Evolutionary conservation across 2,329 filamentous ascomycete species (phyloP).

Genomic region (Helotiales sp.): DNA sequence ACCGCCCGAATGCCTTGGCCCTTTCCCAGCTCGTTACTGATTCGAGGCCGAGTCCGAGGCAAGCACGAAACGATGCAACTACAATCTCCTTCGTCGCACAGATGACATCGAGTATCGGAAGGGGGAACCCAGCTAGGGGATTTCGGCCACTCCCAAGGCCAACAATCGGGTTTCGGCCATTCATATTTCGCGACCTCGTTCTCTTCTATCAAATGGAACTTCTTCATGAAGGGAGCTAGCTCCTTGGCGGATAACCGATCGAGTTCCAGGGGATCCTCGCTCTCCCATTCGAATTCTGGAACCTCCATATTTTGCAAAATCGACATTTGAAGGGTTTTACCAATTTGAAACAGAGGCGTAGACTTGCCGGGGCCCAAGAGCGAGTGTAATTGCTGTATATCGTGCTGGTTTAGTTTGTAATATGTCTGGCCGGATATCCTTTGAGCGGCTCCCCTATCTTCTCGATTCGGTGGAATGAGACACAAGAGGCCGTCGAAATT

Average conservation of each 20-base stretch:
- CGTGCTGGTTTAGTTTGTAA: constrained; percentile 10
- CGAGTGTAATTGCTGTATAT: constrained; percentile 16
- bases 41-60: constrained; percentile 3
- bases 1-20: constrained; percentile 16
- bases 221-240: constrained; percentile 16
- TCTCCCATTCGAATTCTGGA: constrained; percentile 17
- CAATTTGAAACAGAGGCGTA: constrained; percentile 15
- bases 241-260: constrained; percentile 12
- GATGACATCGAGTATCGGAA: constrained; percentile 11
- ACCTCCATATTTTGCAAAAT: constrained; percentile 13
- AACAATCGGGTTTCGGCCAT: constrained; percentile 21
- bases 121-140: constrained; percentile 15
- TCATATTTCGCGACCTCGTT: constrained; percentile 8
- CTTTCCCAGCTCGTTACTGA: constrained; percentile 17
- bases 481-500: constrained; percentile 19
- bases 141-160: constrained; percentile 14
- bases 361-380: constrained; percentile 12
- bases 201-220: neutral
- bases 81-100: constrained; percentile 12
- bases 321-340: constrained; percentile 17
- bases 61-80: constrained; percentile 13
- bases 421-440: constrained; percentile 16
- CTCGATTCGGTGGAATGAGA: constrained; percentile 18
- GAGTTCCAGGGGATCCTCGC: constrained; percentile 13
- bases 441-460: constrained; percentile 14